Evolutionary conservation across 257 asterid genomes (phyloP).

Genomic region (Solanum tarapatanum): DNA sequence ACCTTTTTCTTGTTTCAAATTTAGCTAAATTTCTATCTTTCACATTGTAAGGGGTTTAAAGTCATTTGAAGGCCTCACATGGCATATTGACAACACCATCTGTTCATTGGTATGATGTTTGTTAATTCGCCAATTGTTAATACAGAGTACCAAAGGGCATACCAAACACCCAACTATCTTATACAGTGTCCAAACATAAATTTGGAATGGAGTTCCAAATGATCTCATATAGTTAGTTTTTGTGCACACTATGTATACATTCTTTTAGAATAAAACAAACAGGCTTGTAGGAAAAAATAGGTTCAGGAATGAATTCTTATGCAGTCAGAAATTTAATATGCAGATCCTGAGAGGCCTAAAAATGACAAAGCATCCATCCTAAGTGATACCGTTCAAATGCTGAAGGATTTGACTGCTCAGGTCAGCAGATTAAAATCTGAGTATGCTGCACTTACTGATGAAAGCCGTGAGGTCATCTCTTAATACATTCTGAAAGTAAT

Average conservation of each 20-base stretch:
- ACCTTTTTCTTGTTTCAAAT: neutral
- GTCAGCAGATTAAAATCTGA: constrained; percentile 77
- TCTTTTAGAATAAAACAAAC: neutral
- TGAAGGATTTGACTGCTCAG: constrained; percentile 79
- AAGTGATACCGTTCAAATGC: constrained; percentile 75
- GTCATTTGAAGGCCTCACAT: neutral
- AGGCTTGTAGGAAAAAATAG: neutral
- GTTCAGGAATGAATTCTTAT: neutral
- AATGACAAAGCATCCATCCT: constrained; percentile 97
- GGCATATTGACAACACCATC: neutral
- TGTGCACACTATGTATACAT: neutral
- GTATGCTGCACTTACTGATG: constrained; percentile 68
- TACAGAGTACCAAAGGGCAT: neutral
- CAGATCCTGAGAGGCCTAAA: constrained; percentile 98
- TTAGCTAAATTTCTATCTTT: neutral
- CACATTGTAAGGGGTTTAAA: neutral
- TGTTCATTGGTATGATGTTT: neutral
- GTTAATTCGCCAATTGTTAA: neutral
- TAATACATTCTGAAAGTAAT: neutral
- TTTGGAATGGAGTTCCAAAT: neutral
- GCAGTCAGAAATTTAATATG: constrained; percentile 13
- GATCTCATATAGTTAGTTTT: neutral
- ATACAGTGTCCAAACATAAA: neutral
- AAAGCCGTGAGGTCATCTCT: constrained; percentile 75
- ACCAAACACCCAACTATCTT: neutral